Base-by-base conservation (phyloP, 202 grass and related monocot species). In the Saccharum hybrid region DNA sequence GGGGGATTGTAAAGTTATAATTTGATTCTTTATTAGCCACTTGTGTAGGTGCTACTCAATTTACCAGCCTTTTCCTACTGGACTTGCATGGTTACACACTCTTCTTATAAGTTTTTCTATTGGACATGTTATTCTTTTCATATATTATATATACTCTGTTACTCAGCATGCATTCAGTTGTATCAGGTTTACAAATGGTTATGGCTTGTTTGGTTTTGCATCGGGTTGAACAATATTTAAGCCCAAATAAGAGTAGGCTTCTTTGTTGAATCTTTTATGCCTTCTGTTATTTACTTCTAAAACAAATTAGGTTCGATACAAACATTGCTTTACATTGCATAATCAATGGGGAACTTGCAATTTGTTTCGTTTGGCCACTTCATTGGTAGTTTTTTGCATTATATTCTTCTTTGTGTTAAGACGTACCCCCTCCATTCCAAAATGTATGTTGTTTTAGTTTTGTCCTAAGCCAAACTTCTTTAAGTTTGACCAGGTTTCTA, bases 321-420 rank as follows among this genome's bases (percentile, higher is more conserved):
- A 82, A 33, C 56, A 39, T 82, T 6, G 34, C 40, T 64, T 82
- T 18, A 34, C 71, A 82, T 69, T 40, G 56, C 43, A 54, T 68
- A 66, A 66, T 59, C 2, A 15, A 60, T 41, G 23, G 15, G 8
- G 10, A 18, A 57, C 36, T 12, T 86, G 31, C 45, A 54, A 41
- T 64, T 80, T 86, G 14, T 63, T 78, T 37, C 0, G 14, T 39
- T 38, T 30, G 8, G 2, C 11, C 66, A 83, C 31, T 19, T 82
- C 14, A 36, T 9, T 76, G 16, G 19, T 81, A 10, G 13, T 2
- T 76, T 64, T 64, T 11, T 45, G 0, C 13, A 64, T 4, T 15
- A 0, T 11, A 5, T 57, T 56, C 43, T 79, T 36, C 10, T 70
- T 57, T 57, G 65, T 30, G 36, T 70, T 70, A 41, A 69, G 68